Evolutionary conservation across 2,329 filamentous ascomycete species (phyloP), one percentile per base, ranked within the genome.

Genomic region (Aspergillaceae sp.): DNA sequence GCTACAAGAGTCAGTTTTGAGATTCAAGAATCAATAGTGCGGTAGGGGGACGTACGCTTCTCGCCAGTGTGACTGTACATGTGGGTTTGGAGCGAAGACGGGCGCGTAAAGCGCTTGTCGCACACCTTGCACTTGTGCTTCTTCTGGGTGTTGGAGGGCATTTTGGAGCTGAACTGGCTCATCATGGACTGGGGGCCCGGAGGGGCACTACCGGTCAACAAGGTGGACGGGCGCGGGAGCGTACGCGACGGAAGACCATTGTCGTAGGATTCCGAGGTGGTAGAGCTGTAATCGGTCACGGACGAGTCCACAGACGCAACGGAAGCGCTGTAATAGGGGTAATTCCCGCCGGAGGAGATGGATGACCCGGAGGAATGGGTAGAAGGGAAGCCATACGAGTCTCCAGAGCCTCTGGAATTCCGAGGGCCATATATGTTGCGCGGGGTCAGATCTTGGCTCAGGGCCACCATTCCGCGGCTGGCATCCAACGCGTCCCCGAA

Each of bases 81-180:
- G 65, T 97, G 91, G 30, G 91, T 97, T 65, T 96, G 91, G 35
- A 97, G 70, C 9, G 91, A 96, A 63, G 89, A 95, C 1, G 91
- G 91, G 45, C 91, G 80, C 2, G 91, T 96, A 67, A 97, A 97
- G 38, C 91, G 83, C 78, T 97, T 96, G 70, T 96, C 91, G 74
- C 91, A 97, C 49, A 97, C 87, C 73, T 95, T 96, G 79, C 91
- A 97, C 75, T 96, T 96, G 74, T 97, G 92, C 77, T 97, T 97
- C 82, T 97, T 97, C 65, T 96, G 89, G 7, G 91, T 92, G 71
- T 88, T 95, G 11, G 87, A 90, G 0, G 89, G 90, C 44, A 96
- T 84, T 71, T 96, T 96, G 52, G 91, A 96, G 70, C 87, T 96
- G 73, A 97, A 97, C 60, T 94, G 90, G 44, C 88, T 83, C 92